A percentile compares a stretch with the other conserved stretches of the same genome.
phyloP scores from a whole-genome alignment of 176 grass and related monocot species.

The Elaeis guineensis region DNA sequence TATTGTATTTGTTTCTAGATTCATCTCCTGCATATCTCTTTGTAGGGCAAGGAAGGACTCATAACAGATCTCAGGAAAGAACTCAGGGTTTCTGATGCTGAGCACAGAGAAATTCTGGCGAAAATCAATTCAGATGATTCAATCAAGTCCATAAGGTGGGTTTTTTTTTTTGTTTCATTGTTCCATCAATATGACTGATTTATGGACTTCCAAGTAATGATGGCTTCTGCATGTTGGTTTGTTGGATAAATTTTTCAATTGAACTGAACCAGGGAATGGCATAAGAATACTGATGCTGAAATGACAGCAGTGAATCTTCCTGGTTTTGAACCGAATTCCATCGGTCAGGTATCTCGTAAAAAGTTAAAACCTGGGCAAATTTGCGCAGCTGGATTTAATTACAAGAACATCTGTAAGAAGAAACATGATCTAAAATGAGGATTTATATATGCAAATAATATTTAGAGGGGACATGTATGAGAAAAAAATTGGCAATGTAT shows the following conservation, averaged over 20 bases:
- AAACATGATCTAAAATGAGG: too few species aligned
- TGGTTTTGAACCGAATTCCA: conserved; percentile 14
- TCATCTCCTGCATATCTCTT: conserved; percentile 17
- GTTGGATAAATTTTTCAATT: background rate
- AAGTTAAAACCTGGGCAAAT: conserved; percentile 32
- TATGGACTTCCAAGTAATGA: too few species aligned
- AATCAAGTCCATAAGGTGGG: conserved; percentile 49
- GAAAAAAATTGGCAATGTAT: too few species aligned
- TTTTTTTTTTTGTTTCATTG: background rate
- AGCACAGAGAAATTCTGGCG: conserved; percentile 56
- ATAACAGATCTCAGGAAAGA: conserved; percentile 48
- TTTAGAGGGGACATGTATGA: too few species aligned
- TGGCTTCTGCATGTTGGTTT: background rate
- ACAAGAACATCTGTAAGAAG: too few species aligned
- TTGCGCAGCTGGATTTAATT: too few species aligned
- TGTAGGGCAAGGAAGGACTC: conserved; percentile 45
- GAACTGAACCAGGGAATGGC: background rate
- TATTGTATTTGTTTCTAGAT: conserved; percentile 6
- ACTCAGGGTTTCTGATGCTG: conserved; percentile 53
- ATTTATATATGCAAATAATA: too few species aligned
- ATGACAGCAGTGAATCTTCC: background rate
- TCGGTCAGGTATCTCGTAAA: conserved; percentile 18
- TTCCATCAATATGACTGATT: too few species aligned
- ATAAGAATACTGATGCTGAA: background rate
- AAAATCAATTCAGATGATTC: conserved; percentile 43